A percentile compares a stretch with the other conserved stretches of the same genome.
These are phyloP conservation scores for Aspergillus ochraceus DNA, from an alignment of 2,329 filamentous ascomycete genomes.

Conservation along the genomic window DNA sequence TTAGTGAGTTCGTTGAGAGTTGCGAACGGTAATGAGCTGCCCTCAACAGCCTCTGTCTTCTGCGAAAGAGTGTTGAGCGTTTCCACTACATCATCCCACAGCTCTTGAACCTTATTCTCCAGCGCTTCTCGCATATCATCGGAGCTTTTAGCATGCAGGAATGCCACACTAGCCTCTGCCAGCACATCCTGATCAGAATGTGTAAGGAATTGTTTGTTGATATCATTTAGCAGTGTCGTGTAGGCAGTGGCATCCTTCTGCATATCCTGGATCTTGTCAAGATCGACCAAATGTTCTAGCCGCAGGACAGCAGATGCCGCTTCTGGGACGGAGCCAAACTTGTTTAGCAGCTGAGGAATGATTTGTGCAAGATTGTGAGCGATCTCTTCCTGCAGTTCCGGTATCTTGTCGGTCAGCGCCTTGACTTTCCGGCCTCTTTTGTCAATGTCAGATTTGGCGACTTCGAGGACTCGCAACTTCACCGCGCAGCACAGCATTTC, in stretches of 20 bases:
- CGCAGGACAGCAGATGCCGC: slow-evolving; percentile 84
- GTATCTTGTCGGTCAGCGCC: slow-evolving; percentile 59
- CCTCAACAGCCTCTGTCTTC: slow-evolving; percentile 68
- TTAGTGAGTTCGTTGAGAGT: slow-evolving; percentile 71
- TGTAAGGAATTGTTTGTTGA: slow-evolving; percentile 90
- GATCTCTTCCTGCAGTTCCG: slow-evolving; percentile 73
- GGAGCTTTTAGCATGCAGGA: slow-evolving; percentile 81
- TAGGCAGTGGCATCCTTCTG: slow-evolving; percentile 83
- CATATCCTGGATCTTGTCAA: slow-evolving; percentile 84
- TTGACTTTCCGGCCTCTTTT: slow-evolving; percentile 59
- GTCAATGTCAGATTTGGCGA: slow-evolving; percentile 61
- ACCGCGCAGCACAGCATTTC: slow-evolving; percentile 84
- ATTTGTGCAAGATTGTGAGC: slow-evolving; percentile 74
- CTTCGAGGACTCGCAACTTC: slow-evolving; percentile 67
- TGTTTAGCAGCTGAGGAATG: slow-evolving; percentile 84
- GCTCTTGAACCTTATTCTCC: slow-evolving; percentile 72
- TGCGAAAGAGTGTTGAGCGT: slow-evolving; percentile 70
- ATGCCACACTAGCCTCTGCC: slow-evolving; percentile 75
- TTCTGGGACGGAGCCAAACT: slow-evolving; percentile 85
- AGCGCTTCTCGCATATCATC: slow-evolving; percentile 87
- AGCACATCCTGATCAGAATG: slow-evolving; percentile 86
- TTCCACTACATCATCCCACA: slow-evolving; percentile 84
- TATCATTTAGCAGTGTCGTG: slow-evolving; percentile 79
- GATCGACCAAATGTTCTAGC: slow-evolving; percentile 80
- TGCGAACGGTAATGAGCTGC: slow-evolving; percentile 66